Evolutionary conservation across 306 rosid species (phyloP), one percentile per base, ranked within the genome.

Genomic region (Ormosia semicastrata): DNA sequence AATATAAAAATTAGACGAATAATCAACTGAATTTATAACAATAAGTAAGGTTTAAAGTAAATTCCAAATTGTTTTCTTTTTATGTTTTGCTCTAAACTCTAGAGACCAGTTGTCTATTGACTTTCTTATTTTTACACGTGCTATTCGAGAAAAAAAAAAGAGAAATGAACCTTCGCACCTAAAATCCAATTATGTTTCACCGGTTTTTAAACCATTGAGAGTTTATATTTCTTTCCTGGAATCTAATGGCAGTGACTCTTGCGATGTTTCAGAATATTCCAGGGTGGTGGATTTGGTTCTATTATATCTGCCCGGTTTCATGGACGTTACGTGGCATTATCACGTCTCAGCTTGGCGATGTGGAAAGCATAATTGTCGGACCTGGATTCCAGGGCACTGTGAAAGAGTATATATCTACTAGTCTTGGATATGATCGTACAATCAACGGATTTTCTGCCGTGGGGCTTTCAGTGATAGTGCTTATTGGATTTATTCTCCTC

Each of bases 261-360:
- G 9, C 3, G 18, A 46, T 56, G 65, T 81, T 69, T 49, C 90
- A 95, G 99, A 43, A 7, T 3, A 93, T 95, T 76, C 98, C 99
- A 0, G 89, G 76, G 64, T 92, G 97, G 97, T 93, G 99, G 99
- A 66, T 93, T 49, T 95, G 99, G 99, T 92, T 92, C 87, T 93
- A 95, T 75, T 92, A 95, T 82, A 87, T 95, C 41, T 90, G 89
- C 80, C 99, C 98, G 1, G 85, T 95, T 85, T 84, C 97, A 62
- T 95, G 99, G 99, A 95, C 99, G 24, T 84, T 95, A 33, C 86
- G 91, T 50, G 99, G 99, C 7, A 84, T 95, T 36, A 78, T 95
- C 71, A 89, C 89, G 13, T 95, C 99, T 52, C 99, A 95, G 88
- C 94, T 95, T 8, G 99, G 99, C 34, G 97, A 95, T 52, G 91